Evolutionary conservation across 306 rosid genomes (phyloP).

Genomic region (Biancaea sappan): DNA sequence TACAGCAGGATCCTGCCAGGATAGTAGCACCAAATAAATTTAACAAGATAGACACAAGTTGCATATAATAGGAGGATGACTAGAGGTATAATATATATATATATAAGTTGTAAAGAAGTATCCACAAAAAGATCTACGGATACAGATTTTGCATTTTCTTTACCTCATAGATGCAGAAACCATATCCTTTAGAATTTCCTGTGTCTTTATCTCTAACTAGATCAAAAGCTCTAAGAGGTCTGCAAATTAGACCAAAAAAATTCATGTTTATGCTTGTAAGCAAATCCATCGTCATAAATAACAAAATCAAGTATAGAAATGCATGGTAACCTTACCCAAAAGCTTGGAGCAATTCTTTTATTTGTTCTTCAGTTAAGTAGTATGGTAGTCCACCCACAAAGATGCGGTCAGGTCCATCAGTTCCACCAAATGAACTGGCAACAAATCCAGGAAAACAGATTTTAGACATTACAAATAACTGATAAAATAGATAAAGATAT

Average conservation of each 20-base stretch:
- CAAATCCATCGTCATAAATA: conserved; percentile 1
- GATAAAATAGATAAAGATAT: conserved; percentile 11
- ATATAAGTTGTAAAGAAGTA: conserved; percentile 26
- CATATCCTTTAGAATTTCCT: conserved; percentile 86
- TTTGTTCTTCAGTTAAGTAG: conserved; percentile 77
- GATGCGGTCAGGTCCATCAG: conserved; percentile 82
- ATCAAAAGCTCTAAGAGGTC: conserved; percentile 76
- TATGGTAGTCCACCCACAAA: conserved; percentile 88
- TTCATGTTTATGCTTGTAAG: conserved; percentile 14
- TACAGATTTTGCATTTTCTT: conserved; percentile 19
- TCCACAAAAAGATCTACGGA: conserved; percentile 25
- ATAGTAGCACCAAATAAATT: conserved; percentile 31
- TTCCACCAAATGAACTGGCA: conserved; percentile 61
- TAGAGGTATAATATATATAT: background rate
- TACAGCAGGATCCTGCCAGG: conserved; percentile 71
- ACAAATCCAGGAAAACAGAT: conserved; percentile 27
- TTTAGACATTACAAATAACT: background rate
- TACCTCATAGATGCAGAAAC: conserved; percentile 83
- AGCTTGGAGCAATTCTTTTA: conserved; percentile 69
- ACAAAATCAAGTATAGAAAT: conserved; percentile 12
- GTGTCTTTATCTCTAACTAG: conserved; percentile 83
- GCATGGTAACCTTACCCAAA: conserved; percentile 60
- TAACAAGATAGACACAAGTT: conserved; percentile 15
- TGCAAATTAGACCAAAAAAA: conserved; percentile 41
- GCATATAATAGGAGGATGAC: conserved; percentile 4